Base-by-base conservation (phyloP, 2,329 filamentous ascomycete species). In the Fusarium beomiforme region DNA sequence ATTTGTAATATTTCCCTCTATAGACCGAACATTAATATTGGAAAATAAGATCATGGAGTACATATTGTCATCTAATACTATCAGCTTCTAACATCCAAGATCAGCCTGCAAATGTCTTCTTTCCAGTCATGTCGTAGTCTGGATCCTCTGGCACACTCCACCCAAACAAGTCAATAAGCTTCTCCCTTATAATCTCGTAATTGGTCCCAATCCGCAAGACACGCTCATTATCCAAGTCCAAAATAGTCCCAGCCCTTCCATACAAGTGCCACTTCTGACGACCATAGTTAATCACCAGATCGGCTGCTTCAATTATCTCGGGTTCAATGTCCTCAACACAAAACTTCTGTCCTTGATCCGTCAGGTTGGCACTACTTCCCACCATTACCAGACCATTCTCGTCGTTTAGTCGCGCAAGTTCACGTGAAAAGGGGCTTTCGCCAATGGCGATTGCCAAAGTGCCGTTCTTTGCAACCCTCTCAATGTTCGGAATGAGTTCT, bases 221-320 rank as follows among this genome's bases (percentile, higher is more conserved):
- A 9, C 29, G 29, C 1, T 26, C 53, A 26, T 13, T 14, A 5
- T 46, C 2, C 37, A 46, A 13, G 7, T 56, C 39, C 19, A 56
- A 1, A 8, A 56, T 34, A 12, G 53, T 56, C 10, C 29, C 53
- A 4, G 53, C 53, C 6, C 53, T 56, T 7, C 26, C 37, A 46
- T 56, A 46, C 29, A 56, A n/a, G 17, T 55, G 39, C 53, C 53
- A 55, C 16, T 46, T 55, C 5, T 55, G 39, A 5, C 37, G 53
- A n/a, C 39, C 39, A 3, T 55, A 44, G 53, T 55, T 14, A 5
- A 46, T 1, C 11, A 55, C 21, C 1, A 55, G 19, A 23, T 55
- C 39, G 16, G 37, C 39, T 17, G 21, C 39, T 13, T 33, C 14
- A 3, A 55, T 2, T 21, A 56, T 56, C 31, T 56, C 31, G 6